Percentiles rank a stretch among this genome's conserved stretches.
Conservation (phyloP, 176 grass and related monocot species). For the Luzula sylvatica region DNA sequence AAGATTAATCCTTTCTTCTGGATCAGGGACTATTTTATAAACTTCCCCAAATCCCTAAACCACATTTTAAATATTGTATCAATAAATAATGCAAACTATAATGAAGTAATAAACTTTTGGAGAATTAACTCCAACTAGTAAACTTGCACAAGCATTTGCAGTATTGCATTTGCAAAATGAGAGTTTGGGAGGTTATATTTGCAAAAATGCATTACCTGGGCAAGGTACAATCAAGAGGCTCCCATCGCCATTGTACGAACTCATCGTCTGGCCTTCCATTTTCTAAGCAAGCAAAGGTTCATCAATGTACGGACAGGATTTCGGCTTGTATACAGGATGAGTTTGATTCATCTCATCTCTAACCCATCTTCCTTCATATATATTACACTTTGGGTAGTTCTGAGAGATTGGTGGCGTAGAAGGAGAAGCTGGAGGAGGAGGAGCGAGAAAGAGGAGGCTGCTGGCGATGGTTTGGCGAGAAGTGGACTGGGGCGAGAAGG, state of each 20-base stretch:
- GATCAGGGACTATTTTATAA: too few relatives aligned
- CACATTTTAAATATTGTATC: background rate
- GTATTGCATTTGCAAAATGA: background rate
- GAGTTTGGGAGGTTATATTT: too few relatives aligned
- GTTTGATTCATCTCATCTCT: conserved; percentile 34
- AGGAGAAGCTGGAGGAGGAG: background rate
- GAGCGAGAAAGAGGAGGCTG: background rate
- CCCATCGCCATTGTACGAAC: conserved; percentile 82
- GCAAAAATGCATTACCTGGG: conserved; percentile 74
- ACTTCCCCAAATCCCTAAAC: conserved; percentile 2
- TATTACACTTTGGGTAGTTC: conserved; percentile 30
- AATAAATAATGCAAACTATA: background rate
- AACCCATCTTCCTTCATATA: conserved; percentile 76
- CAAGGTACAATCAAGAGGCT: conserved; percentile 45
- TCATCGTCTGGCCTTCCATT: conserved; percentile 54
- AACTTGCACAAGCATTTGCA: too few relatives aligned
- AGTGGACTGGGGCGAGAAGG: background rate
- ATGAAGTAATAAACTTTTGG: background rate
- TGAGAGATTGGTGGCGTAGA: background rate
- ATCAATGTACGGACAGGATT: conserved; percentile 80
- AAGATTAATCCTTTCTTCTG: too few relatives aligned
- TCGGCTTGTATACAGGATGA: conserved; percentile 52
- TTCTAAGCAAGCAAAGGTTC: conserved; percentile 63
- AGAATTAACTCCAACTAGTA: background rate
- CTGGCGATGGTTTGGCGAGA: background rate